These are phyloP conservation scores for Zygoascus bituminiphila DNA, from an alignment of 805 yeast genomes.

Conservation along the genomic window DNA sequence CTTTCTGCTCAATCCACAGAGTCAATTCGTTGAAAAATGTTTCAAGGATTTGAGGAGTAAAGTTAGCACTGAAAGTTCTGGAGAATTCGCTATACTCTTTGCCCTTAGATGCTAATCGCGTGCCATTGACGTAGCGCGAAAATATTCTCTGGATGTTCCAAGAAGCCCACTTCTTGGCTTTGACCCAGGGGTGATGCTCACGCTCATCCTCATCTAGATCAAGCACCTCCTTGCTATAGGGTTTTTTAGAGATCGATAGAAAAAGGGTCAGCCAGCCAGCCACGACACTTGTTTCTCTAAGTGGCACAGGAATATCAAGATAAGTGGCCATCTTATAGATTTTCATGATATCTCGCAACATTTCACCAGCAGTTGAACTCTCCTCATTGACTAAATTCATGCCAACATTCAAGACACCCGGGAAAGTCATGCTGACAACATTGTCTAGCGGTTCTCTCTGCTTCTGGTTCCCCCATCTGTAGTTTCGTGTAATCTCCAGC, in stretches of 20 bases:
- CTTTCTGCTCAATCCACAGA: constrained; percentile 54
- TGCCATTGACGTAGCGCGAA: constrained; percentile 50
- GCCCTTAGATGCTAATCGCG: constrained; percentile 26
- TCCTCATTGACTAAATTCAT: constrained; percentile 40
- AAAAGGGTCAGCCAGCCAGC: constrained; percentile 70
- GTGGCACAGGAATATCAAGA: constrained; percentile 58
- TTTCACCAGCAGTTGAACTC: constrained; percentile 50
- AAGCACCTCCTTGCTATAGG: constrained; percentile 46
- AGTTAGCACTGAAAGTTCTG: constrained; percentile 42
- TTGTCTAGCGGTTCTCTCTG: constrained; percentile 44
- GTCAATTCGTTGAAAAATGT: constrained; percentile 60
- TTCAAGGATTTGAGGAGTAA: constrained; percentile 65
- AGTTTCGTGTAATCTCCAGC: constrained; percentile 59
- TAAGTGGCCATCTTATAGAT: constrained; percentile 65
- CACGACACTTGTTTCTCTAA: constrained; percentile 47
- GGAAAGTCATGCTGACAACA: constrained; percentile 51
- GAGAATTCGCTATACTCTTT: constrained; percentile 50
- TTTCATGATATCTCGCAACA: constrained; percentile 66
- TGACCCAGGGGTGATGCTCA: constrained; percentile 53
- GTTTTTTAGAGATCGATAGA: constrained; percentile 53
- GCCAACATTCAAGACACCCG: constrained; percentile 59
- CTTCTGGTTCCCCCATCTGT: constrained; percentile 60
- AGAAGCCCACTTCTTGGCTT: constrained; percentile 81
- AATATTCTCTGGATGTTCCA: constrained; percentile 68
- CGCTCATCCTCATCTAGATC: constrained; percentile 47